Conservation (phyloP, 768 basidiomycete species). For the Termitomyces titanicus region DNA sequence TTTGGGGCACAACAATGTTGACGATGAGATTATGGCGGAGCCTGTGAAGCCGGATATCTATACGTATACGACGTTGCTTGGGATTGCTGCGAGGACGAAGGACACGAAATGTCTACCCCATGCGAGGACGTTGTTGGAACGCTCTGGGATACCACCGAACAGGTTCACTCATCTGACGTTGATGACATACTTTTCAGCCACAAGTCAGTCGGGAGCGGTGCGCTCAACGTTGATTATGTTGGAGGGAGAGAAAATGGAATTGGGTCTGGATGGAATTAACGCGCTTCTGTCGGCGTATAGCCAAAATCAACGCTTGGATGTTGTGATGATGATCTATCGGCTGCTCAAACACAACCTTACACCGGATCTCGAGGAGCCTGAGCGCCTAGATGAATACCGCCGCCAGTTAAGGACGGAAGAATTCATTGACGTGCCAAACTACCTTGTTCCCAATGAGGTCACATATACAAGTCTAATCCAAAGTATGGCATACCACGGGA, state of each 20-base stretch:
- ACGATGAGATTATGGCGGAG: constrained; percentile 10
- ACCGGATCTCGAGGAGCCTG: constrained; percentile 30
- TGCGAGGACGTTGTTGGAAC: constrained; percentile 48
- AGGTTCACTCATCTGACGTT: constrained; percentile 60
- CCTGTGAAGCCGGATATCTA: constrained; percentile 54
- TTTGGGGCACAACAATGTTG: constrained; percentile 10
- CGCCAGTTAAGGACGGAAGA: constrained; percentile 40
- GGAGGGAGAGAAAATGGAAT: constrained; percentile 41
- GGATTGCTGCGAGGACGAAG: constrained; percentile 55
- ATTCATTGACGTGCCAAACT: constrained; percentile 37
- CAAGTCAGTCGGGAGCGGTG: constrained; percentile 46
- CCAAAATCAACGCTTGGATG: constrained; percentile 44
- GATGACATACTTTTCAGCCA: constrained; percentile 50
- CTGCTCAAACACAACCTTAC: constrained; percentile 52
- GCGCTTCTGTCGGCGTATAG: constrained; percentile 69
- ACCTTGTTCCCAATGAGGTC: constrained; percentile 53
- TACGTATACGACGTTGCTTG: constrained; percentile 67
- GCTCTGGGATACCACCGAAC: constrained; percentile 54
- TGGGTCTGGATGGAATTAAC: constrained; percentile 68
- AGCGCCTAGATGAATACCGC: constrained; percentile 24
- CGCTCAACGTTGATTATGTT: constrained; percentile 54
- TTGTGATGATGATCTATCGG: constrained; percentile 62
- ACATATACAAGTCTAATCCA: constrained; percentile 74
- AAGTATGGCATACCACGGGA: constrained; percentile 64
- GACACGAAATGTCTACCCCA: constrained; percentile 41